These are phyloP conservation scores for Poa annua DNA, from an alignment of 176 grass and related monocot species.

Conservation along the genomic window DNA sequence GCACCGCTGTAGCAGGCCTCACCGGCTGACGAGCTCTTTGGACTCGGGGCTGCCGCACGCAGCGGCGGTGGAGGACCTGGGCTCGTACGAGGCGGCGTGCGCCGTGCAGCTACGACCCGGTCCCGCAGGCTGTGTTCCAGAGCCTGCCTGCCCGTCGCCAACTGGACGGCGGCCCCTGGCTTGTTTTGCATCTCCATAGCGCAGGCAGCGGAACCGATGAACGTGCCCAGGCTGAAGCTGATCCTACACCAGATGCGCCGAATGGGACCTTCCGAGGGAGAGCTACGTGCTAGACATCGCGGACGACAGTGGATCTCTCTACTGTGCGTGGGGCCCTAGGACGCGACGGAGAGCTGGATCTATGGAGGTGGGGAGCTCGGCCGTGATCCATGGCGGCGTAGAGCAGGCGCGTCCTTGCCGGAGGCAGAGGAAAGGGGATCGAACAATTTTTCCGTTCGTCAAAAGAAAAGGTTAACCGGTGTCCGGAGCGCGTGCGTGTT, in stretches of 20 bases:
- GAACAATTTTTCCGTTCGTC: too few species aligned
- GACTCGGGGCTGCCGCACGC: conserved; percentile 44
- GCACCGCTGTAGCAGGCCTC: conserved; percentile 5
- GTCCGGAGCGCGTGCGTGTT: too few species aligned
- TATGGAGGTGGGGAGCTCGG: too few species aligned
- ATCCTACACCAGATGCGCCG: conserved; percentile 49
- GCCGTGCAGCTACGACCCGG: conserved; percentile 74
- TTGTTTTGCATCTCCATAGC: conserved; percentile 36
- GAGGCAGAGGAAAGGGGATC: too few species aligned
- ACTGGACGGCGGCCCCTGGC: not conserved
- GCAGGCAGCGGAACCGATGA: not conserved
- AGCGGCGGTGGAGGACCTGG: conserved; percentile 58
- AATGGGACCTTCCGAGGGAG: conserved; percentile 48
- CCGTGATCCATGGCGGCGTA: too few species aligned
- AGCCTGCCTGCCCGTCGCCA: not conserved
- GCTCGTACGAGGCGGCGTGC: conserved; percentile 93
- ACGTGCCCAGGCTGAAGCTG: conserved; percentile 41
- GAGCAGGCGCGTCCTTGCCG: too few species aligned
- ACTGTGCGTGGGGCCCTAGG: conserved; percentile 48
- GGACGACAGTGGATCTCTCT: not conserved
- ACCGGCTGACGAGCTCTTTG: conserved; percentile 26
- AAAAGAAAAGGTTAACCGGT: too few species aligned
- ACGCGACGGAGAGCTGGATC: too few species aligned
- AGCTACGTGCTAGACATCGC: conserved; percentile 28
- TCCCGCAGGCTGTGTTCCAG: conserved; percentile 44